Evolutionary conservation across 441 rosid species (phyloP).

Genomic region (Pelargonium hybrid): DNA sequence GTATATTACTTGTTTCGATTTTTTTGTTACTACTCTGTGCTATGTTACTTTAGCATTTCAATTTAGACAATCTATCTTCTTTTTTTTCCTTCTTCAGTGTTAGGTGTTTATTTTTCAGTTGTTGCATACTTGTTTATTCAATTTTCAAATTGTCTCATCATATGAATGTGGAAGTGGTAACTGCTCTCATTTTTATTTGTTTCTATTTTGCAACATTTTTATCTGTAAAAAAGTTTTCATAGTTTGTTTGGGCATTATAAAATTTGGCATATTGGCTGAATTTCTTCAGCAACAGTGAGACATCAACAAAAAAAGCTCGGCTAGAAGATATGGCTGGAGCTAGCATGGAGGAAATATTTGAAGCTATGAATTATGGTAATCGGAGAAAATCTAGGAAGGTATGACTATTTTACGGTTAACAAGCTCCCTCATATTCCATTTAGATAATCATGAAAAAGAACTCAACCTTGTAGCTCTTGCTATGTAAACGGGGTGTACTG

Average conservation of each 20-base stretch:
- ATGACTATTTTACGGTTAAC: neutral
- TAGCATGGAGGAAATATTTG: constrained; percentile 48
- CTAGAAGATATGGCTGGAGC: constrained; percentile 35
- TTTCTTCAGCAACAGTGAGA: constrained; percentile 27
- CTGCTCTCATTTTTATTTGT: neutral
- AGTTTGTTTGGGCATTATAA: neutral
- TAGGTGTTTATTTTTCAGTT: too few relatives aligned
- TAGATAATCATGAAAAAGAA: neutral
- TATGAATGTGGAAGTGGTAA: too few relatives aligned
- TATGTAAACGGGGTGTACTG: too few relatives aligned
- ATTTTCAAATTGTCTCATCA: too few relatives aligned
- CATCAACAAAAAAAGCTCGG: constrained; percentile 35
- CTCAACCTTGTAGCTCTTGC: neutral
- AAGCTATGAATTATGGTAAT: constrained; percentile 37
- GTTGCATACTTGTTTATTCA: neutral
- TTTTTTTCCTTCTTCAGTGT: too few relatives aligned
- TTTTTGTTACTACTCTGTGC: neutral
- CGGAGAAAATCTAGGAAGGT: constrained; percentile 61
- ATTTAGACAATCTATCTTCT: too few relatives aligned
- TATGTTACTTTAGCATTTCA: neutral
- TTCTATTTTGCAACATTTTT: neutral
- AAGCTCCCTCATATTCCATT: neutral
- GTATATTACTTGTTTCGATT: constrained; percentile 18
- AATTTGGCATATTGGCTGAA: constrained; percentile 4
- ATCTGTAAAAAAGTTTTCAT: neutral